Evolutionary conservation across 805 yeast genomes (phyloP).

Genomic region (Saturnispora serradocipensis): DNA sequence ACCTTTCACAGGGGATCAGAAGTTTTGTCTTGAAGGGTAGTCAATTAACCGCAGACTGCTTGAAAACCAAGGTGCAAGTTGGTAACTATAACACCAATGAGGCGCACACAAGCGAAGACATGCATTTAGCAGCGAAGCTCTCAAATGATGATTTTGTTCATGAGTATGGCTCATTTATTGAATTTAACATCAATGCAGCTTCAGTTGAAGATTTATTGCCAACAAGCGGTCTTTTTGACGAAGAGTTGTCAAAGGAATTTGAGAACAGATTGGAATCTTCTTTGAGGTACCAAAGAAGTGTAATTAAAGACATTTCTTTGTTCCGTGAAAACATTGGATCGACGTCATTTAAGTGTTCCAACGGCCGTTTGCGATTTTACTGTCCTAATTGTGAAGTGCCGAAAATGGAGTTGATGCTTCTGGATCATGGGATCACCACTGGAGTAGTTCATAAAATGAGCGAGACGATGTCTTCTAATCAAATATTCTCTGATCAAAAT

Average conservation of each 20-base stretch:
- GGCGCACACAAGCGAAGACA: conserved; percentile 24
- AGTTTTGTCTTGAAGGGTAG: conserved; percentile 29
- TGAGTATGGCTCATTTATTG: conserved; percentile 44
- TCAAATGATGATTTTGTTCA: conserved; percentile 16
- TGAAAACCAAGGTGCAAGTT: conserved; percentile 14
- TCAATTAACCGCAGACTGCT: conserved; percentile 19
- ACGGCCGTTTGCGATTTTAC: conserved; percentile 33
- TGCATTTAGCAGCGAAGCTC: conserved; percentile 29
- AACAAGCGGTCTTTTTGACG: conserved; percentile 22
- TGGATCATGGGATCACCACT: conserved; percentile 49
- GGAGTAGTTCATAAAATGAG: conserved; percentile 11
- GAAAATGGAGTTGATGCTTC: conserved; percentile 46
- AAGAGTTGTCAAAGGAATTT: conserved; percentile 9
- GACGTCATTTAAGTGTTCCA: conserved; percentile 35
- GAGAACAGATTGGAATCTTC: conserved; percentile 9
- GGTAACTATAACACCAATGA: conserved; percentile 16
- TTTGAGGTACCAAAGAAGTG: conserved; percentile 14
- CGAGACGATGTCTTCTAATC: background rate
- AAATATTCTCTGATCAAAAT: background rate
- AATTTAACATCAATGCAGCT: conserved; percentile 37
- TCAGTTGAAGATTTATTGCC: conserved; percentile 10
- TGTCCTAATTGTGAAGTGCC: conserved; percentile 63
- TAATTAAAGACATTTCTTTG: conserved; percentile 16
- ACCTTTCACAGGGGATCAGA: conserved; percentile 42
- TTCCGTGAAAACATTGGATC: conserved; percentile 22